Evolutionary conservation across 176 grass and related monocot genomes (phyloP).

Genomic region (Oryza meyeriana): DNA sequence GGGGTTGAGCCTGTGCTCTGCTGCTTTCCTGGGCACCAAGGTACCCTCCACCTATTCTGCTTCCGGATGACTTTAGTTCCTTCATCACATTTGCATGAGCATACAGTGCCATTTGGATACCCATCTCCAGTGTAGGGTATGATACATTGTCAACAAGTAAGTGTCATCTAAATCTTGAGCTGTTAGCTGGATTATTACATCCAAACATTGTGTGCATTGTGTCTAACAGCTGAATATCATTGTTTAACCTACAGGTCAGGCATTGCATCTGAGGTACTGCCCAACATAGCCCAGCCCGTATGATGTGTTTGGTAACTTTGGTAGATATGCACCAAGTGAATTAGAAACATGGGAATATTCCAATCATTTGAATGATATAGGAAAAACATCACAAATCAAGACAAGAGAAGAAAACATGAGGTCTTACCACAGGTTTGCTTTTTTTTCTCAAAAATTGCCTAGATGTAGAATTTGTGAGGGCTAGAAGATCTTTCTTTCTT

Average conservation of each 20-base stretch:
- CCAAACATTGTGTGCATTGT: neutral
- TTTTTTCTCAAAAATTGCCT: too few relatives aligned
- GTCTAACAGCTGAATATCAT: neutral
- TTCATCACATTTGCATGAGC: neutral
- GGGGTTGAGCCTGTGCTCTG: neutral
- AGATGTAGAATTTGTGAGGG: too few relatives aligned
- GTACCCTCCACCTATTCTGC: slow-evolving; percentile 14
- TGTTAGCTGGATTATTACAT: neutral
- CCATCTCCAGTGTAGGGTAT: neutral
- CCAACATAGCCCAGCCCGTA: neutral
- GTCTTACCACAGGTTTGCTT: too few relatives aligned
- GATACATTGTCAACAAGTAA: neutral
- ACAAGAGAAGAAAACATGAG: too few relatives aligned
- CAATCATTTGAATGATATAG: too few relatives aligned
- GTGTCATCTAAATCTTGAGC: neutral
- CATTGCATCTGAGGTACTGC: neutral
- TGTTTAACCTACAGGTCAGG: neutral
- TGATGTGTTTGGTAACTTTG: neutral
- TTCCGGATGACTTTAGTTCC: slow-evolving; percentile 6
- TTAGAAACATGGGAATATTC: too few relatives aligned
- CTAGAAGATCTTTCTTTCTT: too few relatives aligned
- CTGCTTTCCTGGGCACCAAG: slow-evolving; percentile 22
- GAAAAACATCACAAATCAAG: too few relatives aligned
- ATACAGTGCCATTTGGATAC: neutral
- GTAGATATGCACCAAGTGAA: too few relatives aligned